Percentiles rank a stretch among this genome's conserved stretches.
Conservation (phyloP, 2,329 filamentous ascomycete genomes). For the Exophiala alcalophila region DNA sequence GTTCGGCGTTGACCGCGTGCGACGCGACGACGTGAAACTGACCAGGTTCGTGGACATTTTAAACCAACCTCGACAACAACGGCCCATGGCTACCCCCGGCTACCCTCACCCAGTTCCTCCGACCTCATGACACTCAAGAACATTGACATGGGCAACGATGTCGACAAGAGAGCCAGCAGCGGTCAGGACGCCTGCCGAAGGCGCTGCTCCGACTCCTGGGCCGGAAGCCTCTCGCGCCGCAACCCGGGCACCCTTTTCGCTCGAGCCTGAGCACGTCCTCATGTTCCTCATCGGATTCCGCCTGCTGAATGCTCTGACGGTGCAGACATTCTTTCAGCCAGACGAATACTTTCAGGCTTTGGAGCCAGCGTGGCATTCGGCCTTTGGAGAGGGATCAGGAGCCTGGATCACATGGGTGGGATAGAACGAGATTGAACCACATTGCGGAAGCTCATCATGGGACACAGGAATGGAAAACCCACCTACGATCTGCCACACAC, state of each 20-base stretch:
- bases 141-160: constrained; percentile 6
- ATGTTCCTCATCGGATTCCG: constrained; percentile 63
- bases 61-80: too few relatives aligned
- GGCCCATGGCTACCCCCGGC: background rate
- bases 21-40: background rate
- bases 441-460: constrained; percentile 15
- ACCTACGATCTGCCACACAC: constrained; percentile 85
- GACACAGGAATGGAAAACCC: constrained; percentile 82
- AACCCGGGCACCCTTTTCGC: background rate
- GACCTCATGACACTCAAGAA: background rate
- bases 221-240: background rate
- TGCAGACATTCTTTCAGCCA: constrained; percentile 93
- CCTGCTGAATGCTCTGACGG: constrained; percentile 71
- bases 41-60: too few relatives aligned
- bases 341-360: constrained; percentile 97
- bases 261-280: constrained; percentile 33
- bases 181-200: background rate
- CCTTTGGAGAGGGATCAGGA: constrained; percentile 67
- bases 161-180: background rate
- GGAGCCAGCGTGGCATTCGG: constrained; percentile 87
- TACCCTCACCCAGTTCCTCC: too few relatives aligned
- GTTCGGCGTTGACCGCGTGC: background rate
- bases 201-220: background rate
- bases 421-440: constrained; percentile 24
- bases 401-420: constrained; percentile 96